A percentile compares a stretch with the other conserved stretches of the same genome.
phyloP scores from a whole-genome alignment of 768 basidiomycete genomes.

The Agrocybe praecox region DNA sequence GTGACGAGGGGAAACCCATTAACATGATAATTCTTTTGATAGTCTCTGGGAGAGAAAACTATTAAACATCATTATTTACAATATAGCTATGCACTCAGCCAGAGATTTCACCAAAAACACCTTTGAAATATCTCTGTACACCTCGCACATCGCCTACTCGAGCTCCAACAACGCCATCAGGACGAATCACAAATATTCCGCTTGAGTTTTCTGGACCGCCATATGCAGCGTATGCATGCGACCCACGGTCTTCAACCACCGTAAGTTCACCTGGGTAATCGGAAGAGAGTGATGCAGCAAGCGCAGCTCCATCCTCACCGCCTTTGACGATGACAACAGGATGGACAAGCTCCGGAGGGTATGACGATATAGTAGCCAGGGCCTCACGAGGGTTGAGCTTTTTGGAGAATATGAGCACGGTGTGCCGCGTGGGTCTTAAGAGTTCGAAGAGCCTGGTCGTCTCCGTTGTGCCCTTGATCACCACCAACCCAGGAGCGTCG shows the following conservation, averaged over 20 bases:
- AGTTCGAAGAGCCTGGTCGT: slow-evolving; percentile 24
- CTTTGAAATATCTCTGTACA: slow-evolving; percentile 4
- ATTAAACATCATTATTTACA: too few species aligned
- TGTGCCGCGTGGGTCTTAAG: slow-evolving; percentile 30
- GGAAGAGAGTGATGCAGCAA: not conserved
- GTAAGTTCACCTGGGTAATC: not conserved
- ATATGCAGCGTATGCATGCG: slow-evolving; percentile 27
- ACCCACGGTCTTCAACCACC: slow-evolving; percentile 25
- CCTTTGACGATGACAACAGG: slow-evolving; percentile 15
- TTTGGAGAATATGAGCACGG: slow-evolving; percentile 34
- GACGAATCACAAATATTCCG: slow-evolving; percentile 48
- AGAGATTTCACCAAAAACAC: not conserved
- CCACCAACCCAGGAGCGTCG: slow-evolving; percentile 33
- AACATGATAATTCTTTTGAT: too few species aligned
- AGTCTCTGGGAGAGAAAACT: too few species aligned
- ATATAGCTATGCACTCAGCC: too few species aligned
- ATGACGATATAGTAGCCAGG: not conserved
- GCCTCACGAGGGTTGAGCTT: slow-evolving; percentile 10
- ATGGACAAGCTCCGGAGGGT: slow-evolving; percentile 5
- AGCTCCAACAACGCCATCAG: slow-evolving; percentile 32
- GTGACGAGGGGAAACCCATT: too few species aligned
- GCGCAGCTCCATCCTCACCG: not conserved
- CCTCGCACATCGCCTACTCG: not conserved
- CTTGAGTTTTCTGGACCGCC: slow-evolving; percentile 51
- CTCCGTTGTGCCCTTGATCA: not conserved